Evolutionary conservation across 805 yeast genomes (phyloP), one percentile per base, ranked within the genome.

Genomic region (Suhomyces emberorum): DNA sequence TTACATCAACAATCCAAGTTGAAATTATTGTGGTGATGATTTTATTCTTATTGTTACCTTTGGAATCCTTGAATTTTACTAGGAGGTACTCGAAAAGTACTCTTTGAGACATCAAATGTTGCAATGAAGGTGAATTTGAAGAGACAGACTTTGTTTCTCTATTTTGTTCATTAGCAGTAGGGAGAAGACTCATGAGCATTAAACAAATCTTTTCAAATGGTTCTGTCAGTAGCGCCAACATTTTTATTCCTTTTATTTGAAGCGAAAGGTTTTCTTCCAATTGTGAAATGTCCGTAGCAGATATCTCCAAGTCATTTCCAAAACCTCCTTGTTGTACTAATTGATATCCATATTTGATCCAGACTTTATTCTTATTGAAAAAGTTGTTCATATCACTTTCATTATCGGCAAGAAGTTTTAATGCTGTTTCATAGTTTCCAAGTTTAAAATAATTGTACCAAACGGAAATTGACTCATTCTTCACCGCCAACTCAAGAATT

Each of bases 201-300:
- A 87, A 57, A 1, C 91, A 79, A 4, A 83, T 72, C 9, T 77
- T 70, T 44, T 88, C 95, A 52, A 88, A 74, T 0, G 88, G 79
- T 35, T 74, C 78, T 6, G 77, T 65, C 42, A 85, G 81, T 15
- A 61, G 48, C 0, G 93, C 95, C 34, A 80, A 72, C 1, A 72
- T 49, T 22, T 38, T 39, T 3, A 68, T 54, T 2, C 72, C 70
- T 30, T 67, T 57, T 0, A 89, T 37, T 42, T 62, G 68, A 18
- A 57, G 39, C n/a, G 43, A 37, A 11, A 59, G 24, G 14, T 49
- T 29, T 7, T 44, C 51, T 11, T 39, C 33, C 5, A 5, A 6
- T 23, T 7, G 6, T 5, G 8, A 5, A 5, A 23, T 8, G 5
- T 23, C 26, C 12, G 5, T 7, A 5, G 8, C n/a, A 26, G 17